Conservation (phyloP, 768 basidiomycete species). For the Suillus plorans region DNA sequence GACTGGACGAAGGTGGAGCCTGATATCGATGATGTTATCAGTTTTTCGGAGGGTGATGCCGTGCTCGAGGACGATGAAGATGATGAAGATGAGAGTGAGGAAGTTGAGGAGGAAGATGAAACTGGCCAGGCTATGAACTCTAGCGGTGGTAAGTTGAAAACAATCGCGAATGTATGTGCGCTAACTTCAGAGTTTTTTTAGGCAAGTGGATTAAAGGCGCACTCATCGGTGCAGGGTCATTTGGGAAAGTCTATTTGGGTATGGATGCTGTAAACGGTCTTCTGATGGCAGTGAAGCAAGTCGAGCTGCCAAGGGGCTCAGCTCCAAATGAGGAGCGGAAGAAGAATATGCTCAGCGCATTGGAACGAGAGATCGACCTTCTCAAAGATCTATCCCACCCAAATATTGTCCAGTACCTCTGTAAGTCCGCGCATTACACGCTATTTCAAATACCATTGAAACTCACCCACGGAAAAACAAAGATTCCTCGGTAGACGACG, state of each 20-base stretch:
- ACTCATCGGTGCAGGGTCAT: slow-evolving; percentile 91
- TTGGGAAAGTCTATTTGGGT: slow-evolving; percentile 92
- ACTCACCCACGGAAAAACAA: not conserved
- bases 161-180: slow-evolving; percentile 3
- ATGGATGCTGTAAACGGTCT: slow-evolving; percentile 91
- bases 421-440: slow-evolving; percentile 47
- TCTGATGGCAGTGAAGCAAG: slow-evolving; percentile 98
- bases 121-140: slow-evolving; percentile 54
- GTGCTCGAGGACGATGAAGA: slow-evolving; percentile 50
- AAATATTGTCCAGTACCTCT: slow-evolving; percentile 98
- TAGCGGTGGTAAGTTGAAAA: slow-evolving; percentile 43
- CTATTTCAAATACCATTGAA: not conserved
- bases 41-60: slow-evolving; percentile 44
- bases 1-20: slow-evolving; percentile 76
- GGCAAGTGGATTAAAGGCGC: slow-evolving; percentile 98
- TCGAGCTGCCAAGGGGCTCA: slow-evolving; percentile 83
- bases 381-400: slow-evolving; percentile 90
- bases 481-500: slow-evolving; percentile 95
- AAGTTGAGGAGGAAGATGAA: slow-evolving; percentile 47
- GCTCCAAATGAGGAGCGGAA: slow-evolving; percentile 90
- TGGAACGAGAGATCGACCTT: slow-evolving; percentile 93
- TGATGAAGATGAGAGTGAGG: slow-evolving; percentile 42
- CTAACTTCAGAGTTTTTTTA: slow-evolving; percentile 24
- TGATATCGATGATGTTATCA: slow-evolving; percentile 47
- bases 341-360: slow-evolving; percentile 86